Base-by-base conservation (phyloP, 2,329 filamentous ascomycete genomes). In the Thielaviopsis cerberus region DNA sequence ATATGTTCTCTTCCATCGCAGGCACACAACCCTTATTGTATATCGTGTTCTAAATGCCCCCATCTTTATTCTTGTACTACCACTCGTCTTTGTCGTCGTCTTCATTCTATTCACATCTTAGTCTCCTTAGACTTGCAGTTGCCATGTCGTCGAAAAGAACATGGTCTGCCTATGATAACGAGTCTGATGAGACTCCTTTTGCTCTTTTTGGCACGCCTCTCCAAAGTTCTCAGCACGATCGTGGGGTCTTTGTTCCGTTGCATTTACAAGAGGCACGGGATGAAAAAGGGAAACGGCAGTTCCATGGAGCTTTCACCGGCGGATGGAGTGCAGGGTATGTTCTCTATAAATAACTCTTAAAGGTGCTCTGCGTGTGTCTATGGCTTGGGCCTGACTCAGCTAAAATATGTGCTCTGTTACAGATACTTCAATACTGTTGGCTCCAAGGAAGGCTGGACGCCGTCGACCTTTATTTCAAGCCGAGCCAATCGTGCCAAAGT, bases 201-300 rank as follows among this genome's bases (percentile, higher is more conserved):
- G 86, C 85, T 58, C 67, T 85, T 59, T 94, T 85, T 68, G 92
- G 92, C 67, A 95, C 88, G 2, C 83, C 90, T 8, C 76, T 98
- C 17, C 89, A 89, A 0, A 80, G 86, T 61, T 88, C 94, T 66
- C 76, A 84, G 54, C 80, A 88, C 22, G 90, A 97, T 69, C 88
- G 96, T 73, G 91, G 90, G 62, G 88, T 87, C 48, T 97, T 90
- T 67, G 80, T 95, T 17, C 92, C 92, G 0, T 72, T 95, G n/a
- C 97, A 92, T 89, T 95, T 97, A 73, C 92, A 98, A 74, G 91
- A 96, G 68, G 90, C 94, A 68, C 86, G 85, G 60, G 92, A 98
- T 71, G 92, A 96, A 67, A 83, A 83, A 63, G 92, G 92, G 17
- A 78, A 90, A 64, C 91, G 94, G 71, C 81, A 92, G 57, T 76